Evolutionary conservation across 2,329 filamentous ascomycete genomes (phyloP).

Genomic region (Cladophialophora yegresii): DNA sequence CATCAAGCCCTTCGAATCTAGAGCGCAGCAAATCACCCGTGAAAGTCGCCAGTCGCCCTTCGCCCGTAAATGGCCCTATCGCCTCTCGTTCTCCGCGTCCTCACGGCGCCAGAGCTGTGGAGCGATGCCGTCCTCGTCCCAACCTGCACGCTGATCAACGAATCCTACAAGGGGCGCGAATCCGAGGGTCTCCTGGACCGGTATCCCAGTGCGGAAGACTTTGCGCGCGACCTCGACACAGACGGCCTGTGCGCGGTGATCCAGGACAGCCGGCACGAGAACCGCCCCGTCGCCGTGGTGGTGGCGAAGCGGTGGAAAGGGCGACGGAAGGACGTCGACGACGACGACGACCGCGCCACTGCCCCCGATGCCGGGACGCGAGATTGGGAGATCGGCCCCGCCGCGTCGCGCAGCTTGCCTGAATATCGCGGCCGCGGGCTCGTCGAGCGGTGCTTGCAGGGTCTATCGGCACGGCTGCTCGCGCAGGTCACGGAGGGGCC

Average conservation of each 20-base stretch:
- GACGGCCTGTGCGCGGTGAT: conserved; percentile 11
- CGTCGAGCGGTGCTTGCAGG: conserved; percentile 12
- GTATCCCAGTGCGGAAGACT: conserved; percentile 14
- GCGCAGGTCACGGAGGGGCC: conserved; percentile 7
- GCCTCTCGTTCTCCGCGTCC: conserved; percentile 10
- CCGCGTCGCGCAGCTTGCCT: conserved; percentile 11
- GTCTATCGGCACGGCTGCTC: conserved; percentile 12
- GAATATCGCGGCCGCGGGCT: conserved; percentile 11
- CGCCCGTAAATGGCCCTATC: conserved; percentile 8
- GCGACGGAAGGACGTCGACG: conserved; percentile 9
- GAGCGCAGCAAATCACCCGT: conserved; percentile 6
- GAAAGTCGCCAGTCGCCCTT: conserved; percentile 5
- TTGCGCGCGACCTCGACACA: conserved; percentile 7
- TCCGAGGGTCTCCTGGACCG: conserved; percentile 13
- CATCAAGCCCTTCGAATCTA: conserved; percentile 6
- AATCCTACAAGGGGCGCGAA: conserved; percentile 13
- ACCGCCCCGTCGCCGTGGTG: conserved; percentile 8
- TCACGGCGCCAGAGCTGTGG: conserved; percentile 7
- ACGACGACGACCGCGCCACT: conserved; percentile 1
- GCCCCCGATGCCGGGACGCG: conserved; percentile 3
- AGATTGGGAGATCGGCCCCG: conserved; percentile 15
- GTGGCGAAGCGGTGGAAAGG: conserved; percentile 13
- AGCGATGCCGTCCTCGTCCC: conserved; percentile 9
- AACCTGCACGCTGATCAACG: conserved; percentile 12
- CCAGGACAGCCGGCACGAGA: conserved; percentile 10